These are phyloP conservation scores for Fusarium siculi DNA, from an alignment of 2,329 filamentous ascomycete genomes.

Conservation along the genomic window DNA sequence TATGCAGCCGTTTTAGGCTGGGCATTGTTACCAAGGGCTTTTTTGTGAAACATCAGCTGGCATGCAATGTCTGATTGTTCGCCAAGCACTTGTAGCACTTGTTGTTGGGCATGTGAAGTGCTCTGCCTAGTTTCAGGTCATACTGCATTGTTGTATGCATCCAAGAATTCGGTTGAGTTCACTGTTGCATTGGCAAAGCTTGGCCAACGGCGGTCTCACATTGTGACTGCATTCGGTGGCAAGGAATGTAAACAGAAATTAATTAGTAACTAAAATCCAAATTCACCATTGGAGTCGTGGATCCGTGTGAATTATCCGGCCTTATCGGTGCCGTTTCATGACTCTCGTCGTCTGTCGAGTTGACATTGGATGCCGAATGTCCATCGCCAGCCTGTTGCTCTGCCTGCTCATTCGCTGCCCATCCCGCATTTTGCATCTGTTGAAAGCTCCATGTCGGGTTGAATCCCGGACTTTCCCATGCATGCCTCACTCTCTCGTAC, in stretches of 20 bases:
- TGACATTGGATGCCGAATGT: constrained; percentile 31
- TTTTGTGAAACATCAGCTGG: neutral
- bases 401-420: constrained; percentile 63
- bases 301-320: constrained; percentile 56
- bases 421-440: constrained; percentile 70
- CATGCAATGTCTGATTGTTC: neutral
- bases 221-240: neutral
- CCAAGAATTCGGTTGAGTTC: neutral
- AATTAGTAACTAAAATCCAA: constrained; percentile 71
- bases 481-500: constrained; percentile 75
- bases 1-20: neutral
- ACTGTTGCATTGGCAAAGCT: neutral
- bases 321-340: neutral
- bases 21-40: neutral
- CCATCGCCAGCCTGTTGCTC: constrained; percentile 37
- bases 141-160: neutral
- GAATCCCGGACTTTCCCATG: constrained; percentile 76
- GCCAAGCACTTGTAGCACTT: no score
- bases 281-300: constrained; percentile 67
- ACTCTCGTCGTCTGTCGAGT: constrained; percentile 7
- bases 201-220: no score
- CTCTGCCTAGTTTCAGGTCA: neutral
- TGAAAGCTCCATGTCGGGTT: constrained; percentile 77
- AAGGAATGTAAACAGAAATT: neutral
- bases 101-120: fast-evolving